phyloP scores from a whole-genome alignment of 23 red algal species.

The Gracilaria gracilis region DNA sequence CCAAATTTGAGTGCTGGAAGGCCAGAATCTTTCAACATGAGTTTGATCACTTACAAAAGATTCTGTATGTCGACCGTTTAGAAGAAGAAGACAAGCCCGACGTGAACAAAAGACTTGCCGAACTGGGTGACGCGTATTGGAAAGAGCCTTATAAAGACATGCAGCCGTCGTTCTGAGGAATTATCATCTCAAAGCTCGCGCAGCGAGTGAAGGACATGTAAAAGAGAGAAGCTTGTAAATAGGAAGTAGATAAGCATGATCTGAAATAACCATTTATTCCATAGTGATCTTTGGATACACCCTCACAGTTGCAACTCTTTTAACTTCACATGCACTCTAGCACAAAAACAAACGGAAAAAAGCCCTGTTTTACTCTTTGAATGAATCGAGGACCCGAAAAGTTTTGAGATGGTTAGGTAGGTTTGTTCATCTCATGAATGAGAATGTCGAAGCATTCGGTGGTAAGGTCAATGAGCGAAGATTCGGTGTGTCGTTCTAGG shows the following conservation, averaged over 20 bases:
- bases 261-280: neutral
- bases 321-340: neutral
- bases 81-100: constrained; percentile 73
- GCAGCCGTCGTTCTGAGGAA: constrained; percentile 41
- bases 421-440: neutral
- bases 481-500: constrained; percentile 15
- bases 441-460: constrained; percentile 33
- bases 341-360: neutral
- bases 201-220: neutral
- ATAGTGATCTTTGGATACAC: neutral
- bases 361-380: neutral
- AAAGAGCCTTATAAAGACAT: constrained; percentile 25
- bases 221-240: too few relatives aligned
- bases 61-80: constrained; percentile 89
- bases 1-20: constrained; percentile 88
- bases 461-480: constrained; percentile 20
- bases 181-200: neutral
- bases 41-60: constrained; percentile 94
- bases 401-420: neutral
- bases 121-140: constrained; percentile 46
- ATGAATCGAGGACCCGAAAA: neutral
- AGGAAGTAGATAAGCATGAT: neutral
- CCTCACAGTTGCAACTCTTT: neutral
- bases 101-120: constrained; percentile 35
- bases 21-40: constrained; percentile 97